Percentiles rank a stretch among this genome's conserved stretches.
Conservation (phyloP, 2,329 filamentous ascomycete species). For the Trichoderma endophyticum region DNA sequence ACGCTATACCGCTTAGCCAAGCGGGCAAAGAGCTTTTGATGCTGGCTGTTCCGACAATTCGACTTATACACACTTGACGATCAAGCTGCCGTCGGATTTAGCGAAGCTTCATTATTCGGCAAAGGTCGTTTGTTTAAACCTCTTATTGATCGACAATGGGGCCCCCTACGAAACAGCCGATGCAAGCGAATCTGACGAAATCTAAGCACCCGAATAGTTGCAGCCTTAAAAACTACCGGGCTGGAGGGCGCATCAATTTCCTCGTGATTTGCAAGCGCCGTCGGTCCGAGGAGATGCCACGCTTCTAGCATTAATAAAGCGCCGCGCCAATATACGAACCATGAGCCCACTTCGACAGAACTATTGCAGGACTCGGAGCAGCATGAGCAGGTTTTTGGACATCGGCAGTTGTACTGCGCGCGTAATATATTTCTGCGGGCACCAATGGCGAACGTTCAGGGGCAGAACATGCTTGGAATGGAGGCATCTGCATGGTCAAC, state of each 20-base stretch:
- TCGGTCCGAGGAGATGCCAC: background rate
- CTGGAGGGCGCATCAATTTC: background rate
- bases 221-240: background rate
- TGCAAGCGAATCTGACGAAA: background rate
- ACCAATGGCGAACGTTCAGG: background rate
- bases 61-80: background rate
- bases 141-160: background rate
- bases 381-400: background rate
- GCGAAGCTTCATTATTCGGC: background rate
- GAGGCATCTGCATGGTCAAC: background rate
- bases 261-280: background rate
- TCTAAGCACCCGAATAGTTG: background rate
- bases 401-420: background rate
- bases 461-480: background rate
- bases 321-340: background rate
- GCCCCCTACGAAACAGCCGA: background rate
- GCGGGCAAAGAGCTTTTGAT: conserved; percentile 2
- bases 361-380: background rate
- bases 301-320: background rate
- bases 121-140: background rate
- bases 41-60: fast-evolving
- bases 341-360: background rate
- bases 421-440: background rate
- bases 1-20: conserved; percentile 22
- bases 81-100: background rate